Percentiles rank a stretch among this genome's conserved stretches.
phyloP scores from a whole-genome alignment of 768 basidiomycete species.

The Podaxis mareebaensis region DNA sequence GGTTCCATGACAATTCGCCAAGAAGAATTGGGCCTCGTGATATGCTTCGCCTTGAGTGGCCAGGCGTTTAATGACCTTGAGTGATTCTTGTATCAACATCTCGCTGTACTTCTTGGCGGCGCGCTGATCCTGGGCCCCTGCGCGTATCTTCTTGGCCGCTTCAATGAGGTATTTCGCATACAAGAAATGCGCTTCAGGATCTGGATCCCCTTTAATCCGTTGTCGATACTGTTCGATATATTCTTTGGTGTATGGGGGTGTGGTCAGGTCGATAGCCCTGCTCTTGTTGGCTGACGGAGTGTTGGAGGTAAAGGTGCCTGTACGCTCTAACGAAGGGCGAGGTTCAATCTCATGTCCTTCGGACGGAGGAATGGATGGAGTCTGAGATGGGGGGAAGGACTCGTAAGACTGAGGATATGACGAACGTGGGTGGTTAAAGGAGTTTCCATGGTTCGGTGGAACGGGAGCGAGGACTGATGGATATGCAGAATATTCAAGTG shows the following conservation, averaged over 20 bases:
- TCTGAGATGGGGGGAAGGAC: slow-evolving; percentile 26
- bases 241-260: slow-evolving; percentile 90
- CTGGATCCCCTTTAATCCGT: slow-evolving; percentile 95
- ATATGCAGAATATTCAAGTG: slow-evolving; percentile 22
- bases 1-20: slow-evolving; percentile 96
- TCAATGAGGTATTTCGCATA: slow-evolving; percentile 99
- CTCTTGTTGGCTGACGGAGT: slow-evolving; percentile 61
- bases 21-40: slow-evolving; percentile 97
- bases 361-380: slow-evolving; percentile 15
- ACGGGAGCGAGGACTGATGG: slow-evolving; percentile 16
- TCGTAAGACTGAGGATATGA: slow-evolving; percentile 22
- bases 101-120: slow-evolving; percentile 91
- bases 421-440: slow-evolving; percentile 16
- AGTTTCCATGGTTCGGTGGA: slow-evolving; percentile 17
- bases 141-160: slow-evolving; percentile 89
- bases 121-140: slow-evolving; percentile 72
- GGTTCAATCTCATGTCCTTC: slow-evolving; percentile 55
- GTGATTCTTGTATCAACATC: slow-evolving; percentile 78
- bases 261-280: slow-evolving; percentile 79
- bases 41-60: slow-evolving; percentile 92
- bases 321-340: slow-evolving; percentile 57
- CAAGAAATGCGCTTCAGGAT: slow-evolving; percentile 95
- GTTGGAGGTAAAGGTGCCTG: slow-evolving; percentile 58
- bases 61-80: slow-evolving; percentile 90
- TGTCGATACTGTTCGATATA: slow-evolving; percentile 98